These are phyloP conservation scores for Arctium lappa DNA, from an alignment of 129 eudicot genomes.

Conservation along the genomic window DNA sequence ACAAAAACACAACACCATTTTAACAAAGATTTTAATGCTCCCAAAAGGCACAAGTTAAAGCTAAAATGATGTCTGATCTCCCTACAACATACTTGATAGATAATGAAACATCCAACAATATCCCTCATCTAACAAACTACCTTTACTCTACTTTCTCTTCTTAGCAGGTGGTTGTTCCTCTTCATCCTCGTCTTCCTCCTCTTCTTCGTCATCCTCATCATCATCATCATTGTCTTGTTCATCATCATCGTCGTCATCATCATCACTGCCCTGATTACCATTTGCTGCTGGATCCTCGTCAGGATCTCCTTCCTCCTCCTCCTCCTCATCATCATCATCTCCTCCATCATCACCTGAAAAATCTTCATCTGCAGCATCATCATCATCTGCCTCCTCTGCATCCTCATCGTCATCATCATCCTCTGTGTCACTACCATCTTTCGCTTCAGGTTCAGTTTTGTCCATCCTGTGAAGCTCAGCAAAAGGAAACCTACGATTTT, in stretches of 20 bases:
- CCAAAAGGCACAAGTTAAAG: conserved; percentile 27
- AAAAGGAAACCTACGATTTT: conserved; percentile 49
- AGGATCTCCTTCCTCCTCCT: conserved; percentile 45
- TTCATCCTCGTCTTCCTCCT: conserved; percentile 55
- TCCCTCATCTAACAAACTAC: conserved; percentile 9
- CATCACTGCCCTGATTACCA: conserved; percentile 53
- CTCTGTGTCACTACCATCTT: conserved; percentile 69
- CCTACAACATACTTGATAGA: conserved; percentile 36
- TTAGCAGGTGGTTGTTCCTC: conserved; percentile 73
- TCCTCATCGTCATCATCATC: conserved; percentile 69
- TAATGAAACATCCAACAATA: conserved; percentile 18
- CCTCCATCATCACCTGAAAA: conserved; percentile 63
- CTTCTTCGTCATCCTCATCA: conserved; percentile 57
- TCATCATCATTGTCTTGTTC: conserved; percentile 46
- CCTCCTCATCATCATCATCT: conserved; percentile 48
- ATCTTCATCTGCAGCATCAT: conserved; percentile 64
- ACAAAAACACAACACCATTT: conserved; percentile 15
- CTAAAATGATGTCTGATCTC: conserved; percentile 16
- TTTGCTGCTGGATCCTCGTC: conserved; percentile 51
- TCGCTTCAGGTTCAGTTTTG: conserved; percentile 48
- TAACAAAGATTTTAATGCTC: conserved; percentile 25
- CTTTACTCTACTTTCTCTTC: conserved; percentile 51
- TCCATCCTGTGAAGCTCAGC: conserved; percentile 42
- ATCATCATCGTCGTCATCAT: conserved; percentile 51
- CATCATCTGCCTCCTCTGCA: conserved; percentile 47